Evolutionary conservation across 805 yeast genomes (phyloP).

Genomic region (Yarrowia sp.): DNA sequence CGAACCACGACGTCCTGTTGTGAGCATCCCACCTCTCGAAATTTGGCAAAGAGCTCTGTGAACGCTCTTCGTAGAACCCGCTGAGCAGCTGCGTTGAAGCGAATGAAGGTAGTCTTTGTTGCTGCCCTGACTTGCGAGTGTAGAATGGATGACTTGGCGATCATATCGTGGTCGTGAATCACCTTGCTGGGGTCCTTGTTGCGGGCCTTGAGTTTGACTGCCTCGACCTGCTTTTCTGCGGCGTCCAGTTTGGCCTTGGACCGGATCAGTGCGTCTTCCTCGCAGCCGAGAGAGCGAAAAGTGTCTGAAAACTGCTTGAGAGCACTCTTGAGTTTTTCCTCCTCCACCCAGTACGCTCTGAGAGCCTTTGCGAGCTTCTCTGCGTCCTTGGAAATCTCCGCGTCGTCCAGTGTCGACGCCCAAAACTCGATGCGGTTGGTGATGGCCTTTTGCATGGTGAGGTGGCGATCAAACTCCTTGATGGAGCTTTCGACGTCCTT

Average conservation of each 20-base stretch:
- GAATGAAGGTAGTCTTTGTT: constrained; percentile 11
- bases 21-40: background rate
- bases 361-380: constrained; percentile 8
- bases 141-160: constrained; percentile 21
- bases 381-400: constrained; percentile 1
- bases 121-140: constrained; percentile 24
- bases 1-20: constrained; percentile 1
- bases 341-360: constrained; percentile 17
- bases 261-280: constrained; percentile 7
- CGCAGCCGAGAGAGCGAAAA: constrained; percentile 1
- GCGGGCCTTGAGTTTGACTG: constrained; percentile 22
- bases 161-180: constrained; percentile 12
- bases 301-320: constrained; percentile 16
- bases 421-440: constrained; percentile 24
- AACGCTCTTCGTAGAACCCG: constrained; percentile 14
- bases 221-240: constrained; percentile 20
- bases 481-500: constrained; percentile 19
- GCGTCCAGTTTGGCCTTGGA: constrained; percentile 21
- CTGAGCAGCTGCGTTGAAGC: constrained; percentile 20
- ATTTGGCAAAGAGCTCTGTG: constrained; percentile 7
- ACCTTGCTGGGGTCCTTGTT: constrained; percentile 12
- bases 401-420: constrained; percentile 19
- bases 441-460: constrained; percentile 15
- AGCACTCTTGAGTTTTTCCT: constrained; percentile 19
- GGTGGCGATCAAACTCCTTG: constrained; percentile 25